A percentile compares a stretch with the other conserved stretches of the same genome.
These are phyloP conservation scores for Cryptococcus deneoformans DNA, from an alignment of 1,284 basidiomycete genomes.

Conservation along the genomic window DNA sequence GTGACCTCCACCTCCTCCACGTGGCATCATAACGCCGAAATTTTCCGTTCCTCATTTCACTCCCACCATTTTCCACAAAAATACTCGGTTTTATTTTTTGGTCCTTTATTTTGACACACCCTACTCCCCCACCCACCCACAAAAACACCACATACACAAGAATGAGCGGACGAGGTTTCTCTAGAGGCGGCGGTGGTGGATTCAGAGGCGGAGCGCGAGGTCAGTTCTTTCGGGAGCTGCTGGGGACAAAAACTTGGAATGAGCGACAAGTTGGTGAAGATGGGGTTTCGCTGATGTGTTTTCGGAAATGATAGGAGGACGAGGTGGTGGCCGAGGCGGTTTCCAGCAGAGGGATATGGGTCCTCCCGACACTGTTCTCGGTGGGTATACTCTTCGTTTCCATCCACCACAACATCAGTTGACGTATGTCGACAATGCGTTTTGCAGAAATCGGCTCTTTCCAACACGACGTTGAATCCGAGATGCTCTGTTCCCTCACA, in stretches of 20 bases:
- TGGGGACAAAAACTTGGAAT: slow-evolving; percentile 10
- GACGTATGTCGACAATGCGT: too few species aligned
- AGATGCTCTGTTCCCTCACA: slow-evolving; percentile 90
- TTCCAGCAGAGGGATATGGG: slow-evolving; percentile 70
- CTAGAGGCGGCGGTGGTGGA: slow-evolving; percentile 16
- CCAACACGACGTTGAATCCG: slow-evolving; percentile 92
- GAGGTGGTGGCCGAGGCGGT: slow-evolving; percentile 55
- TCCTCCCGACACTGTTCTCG: slow-evolving; percentile 79
- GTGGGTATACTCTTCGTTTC: slow-evolving; percentile 50
- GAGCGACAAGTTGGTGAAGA: slow-evolving; percentile 19
- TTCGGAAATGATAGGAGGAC: slow-evolving; percentile 51
- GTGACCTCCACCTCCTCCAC: slow-evolving; percentile 54
- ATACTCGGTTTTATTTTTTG: neutral
- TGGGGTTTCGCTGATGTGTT: slow-evolving; percentile 1
- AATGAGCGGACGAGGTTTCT: slow-evolving; percentile 21
- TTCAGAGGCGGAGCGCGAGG: slow-evolving; percentile 49
- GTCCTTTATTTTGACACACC: neutral
- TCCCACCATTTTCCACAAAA: neutral
- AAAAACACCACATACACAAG: neutral
- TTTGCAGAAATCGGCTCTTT: slow-evolving; percentile 78
- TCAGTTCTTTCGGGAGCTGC: slow-evolving; percentile 7
- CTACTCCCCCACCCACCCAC: neutral
- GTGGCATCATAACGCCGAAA: slow-evolving; percentile 11
- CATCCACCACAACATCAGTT: neutral
- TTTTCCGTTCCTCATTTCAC: slow-evolving; percentile 4